These are phyloP conservation scores for Triadica sebifera DNA, from an alignment of 345 rosid species.

Conservation along the genomic window DNA sequence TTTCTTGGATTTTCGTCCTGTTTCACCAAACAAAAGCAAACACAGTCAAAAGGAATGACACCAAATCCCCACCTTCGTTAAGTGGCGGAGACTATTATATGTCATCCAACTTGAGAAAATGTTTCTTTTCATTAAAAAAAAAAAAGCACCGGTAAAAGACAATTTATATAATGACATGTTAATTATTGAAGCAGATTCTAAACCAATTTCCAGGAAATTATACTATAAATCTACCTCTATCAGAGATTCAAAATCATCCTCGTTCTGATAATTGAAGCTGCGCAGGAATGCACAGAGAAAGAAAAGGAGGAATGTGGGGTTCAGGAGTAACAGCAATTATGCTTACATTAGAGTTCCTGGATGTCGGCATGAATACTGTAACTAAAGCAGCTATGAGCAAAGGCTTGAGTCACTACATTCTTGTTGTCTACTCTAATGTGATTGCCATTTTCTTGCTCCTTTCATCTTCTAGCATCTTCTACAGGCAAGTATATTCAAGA, in stretches of 20 bases:
- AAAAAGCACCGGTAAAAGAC: too few relatives aligned
- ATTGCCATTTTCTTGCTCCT: conserved; percentile 32
- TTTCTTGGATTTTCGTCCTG: neutral
- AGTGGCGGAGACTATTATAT: neutral
- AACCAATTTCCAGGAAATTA: too few relatives aligned
- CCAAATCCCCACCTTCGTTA: neutral
- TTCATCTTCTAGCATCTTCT: conserved; percentile 28
- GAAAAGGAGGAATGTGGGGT: conserved; percentile 3
- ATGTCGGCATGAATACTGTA: conserved; percentile 30
- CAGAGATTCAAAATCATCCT: too few relatives aligned
- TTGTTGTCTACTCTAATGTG: conserved; percentile 32
- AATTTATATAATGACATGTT: too few relatives aligned
- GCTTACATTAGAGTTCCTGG: conserved; percentile 35
- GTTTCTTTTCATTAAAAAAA: too few relatives aligned
- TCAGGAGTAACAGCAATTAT: conserved; percentile 25
- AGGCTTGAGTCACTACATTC: conserved; percentile 34
- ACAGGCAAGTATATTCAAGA: conserved; percentile 21
- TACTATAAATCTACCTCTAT: too few relatives aligned
- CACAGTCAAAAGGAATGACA: neutral
- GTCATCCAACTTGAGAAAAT: neutral
- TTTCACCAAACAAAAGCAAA: neutral
- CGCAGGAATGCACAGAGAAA: neutral
- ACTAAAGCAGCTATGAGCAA: conserved; percentile 38
- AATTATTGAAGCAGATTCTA: too few relatives aligned
- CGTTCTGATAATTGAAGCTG: too few relatives aligned